A percentile compares a stretch with the other conserved stretches of the same genome.
phyloP scores from a whole-genome alignment of 1,284 basidiomycete species.

The Rhodotorula sp. region DNA sequence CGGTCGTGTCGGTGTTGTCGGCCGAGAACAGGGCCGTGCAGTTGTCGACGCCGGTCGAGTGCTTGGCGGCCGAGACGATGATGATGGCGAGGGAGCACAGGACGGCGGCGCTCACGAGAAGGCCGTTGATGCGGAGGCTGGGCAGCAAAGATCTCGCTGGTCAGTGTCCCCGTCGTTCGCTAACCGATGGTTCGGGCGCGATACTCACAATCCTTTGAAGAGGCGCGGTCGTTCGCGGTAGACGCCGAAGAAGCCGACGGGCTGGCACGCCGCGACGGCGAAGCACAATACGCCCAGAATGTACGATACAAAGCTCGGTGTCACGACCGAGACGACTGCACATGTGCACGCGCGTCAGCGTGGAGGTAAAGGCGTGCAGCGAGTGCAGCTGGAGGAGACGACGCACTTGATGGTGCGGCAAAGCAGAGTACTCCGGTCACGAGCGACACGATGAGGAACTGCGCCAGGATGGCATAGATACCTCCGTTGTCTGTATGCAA shows the following conservation, averaged over 20 bases:
- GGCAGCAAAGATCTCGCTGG: too few relatives aligned
- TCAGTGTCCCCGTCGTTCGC: too few relatives aligned
- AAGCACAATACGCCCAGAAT: conserved; percentile 74
- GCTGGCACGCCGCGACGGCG: conserved; percentile 66
- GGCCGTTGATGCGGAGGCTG: conserved; percentile 59
- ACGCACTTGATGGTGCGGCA: conserved; percentile 73
- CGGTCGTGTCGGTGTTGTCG: conserved; percentile 52
- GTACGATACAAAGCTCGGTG: conserved; percentile 69
- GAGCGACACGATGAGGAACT: conserved; percentile 70
- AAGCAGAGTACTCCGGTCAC: conserved; percentile 74
- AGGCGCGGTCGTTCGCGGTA: conserved; percentile 72
- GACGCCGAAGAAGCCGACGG: conserved; percentile 79
- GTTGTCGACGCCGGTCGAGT: conserved; percentile 64
- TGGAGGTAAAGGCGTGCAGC: too few relatives aligned
- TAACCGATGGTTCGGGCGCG: background rate
- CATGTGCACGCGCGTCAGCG: conserved; percentile 6
- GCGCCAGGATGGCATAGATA: conserved; percentile 72
- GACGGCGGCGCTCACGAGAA: conserved; percentile 63
- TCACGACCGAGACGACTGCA: conserved; percentile 77
- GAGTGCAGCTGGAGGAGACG: background rate
- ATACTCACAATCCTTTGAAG: conserved; percentile 64
- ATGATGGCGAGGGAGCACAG: conserved; percentile 76
- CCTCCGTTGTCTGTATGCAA: conserved; percentile 62
- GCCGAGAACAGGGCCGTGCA: conserved; percentile 67
- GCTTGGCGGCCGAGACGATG: conserved; percentile 70